Percentiles rank a stretch among this genome's conserved stretches.
Evolutionary conservation across 371 early-diverging fungal species (phyloP).

Genomic region (Apophysomyces variabilis): DNA sequence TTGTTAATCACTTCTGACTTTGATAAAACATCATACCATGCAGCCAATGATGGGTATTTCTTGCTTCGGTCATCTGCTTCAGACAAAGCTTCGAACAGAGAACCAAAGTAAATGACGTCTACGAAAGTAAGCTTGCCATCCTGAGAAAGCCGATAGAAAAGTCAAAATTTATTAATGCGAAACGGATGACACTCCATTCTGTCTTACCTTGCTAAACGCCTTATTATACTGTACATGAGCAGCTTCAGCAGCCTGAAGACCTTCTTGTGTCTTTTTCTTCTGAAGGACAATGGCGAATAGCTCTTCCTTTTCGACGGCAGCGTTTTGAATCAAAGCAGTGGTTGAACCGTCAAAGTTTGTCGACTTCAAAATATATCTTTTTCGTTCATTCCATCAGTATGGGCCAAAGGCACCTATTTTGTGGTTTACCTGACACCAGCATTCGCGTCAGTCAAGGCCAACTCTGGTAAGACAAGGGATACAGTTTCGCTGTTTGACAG

Average conservation of each 20-base stretch:
- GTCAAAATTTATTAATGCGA: neutral
- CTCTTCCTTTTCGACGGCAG: constrained; percentile 47
- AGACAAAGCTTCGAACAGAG: constrained; percentile 39
- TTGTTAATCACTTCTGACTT: constrained; percentile 27
- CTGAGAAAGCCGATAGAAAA: constrained; percentile 20
- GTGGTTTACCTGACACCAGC: constrained; percentile 41
- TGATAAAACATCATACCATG: constrained; percentile 39
- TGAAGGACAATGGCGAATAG: constrained; percentile 33
- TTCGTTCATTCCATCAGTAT: neutral
- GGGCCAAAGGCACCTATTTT: neutral
- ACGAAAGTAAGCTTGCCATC: constrained; percentile 29
- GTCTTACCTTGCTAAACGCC: constrained; percentile 38
- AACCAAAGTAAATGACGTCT: constrained; percentile 44
- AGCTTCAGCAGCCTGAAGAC: constrained; percentile 33
- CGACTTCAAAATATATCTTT: constrained; percentile 37
- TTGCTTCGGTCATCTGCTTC: constrained; percentile 25
- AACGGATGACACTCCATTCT: neutral
- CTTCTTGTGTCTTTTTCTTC: constrained; percentile 44
- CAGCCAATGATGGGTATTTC: constrained; percentile 38
- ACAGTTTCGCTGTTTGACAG: constrained; percentile 36
- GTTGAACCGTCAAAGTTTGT: constrained; percentile 32
- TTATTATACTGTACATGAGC: constrained; percentile 23
- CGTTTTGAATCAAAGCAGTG: constrained; percentile 26
- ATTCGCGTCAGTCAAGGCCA: constrained; percentile 43
- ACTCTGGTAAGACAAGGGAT: constrained; percentile 23